Base-by-base conservation (phyloP, 2,329 filamentous ascomycete species). In the Grosmannia penicillata region DNA sequence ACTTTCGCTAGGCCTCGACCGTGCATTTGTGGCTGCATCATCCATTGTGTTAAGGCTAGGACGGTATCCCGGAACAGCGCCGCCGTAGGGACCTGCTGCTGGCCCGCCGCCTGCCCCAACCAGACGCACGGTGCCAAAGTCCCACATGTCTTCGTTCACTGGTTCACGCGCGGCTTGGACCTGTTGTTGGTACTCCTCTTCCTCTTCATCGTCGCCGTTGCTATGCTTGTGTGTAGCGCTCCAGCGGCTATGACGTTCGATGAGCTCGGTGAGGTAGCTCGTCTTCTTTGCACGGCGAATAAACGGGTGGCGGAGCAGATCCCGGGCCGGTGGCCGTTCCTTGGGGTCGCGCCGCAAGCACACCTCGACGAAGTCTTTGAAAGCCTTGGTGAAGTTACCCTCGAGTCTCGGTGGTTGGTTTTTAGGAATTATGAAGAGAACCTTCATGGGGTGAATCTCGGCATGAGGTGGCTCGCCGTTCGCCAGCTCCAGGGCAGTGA, bases 361-460 rank as follows among this genome's bases (percentile, higher is more conserved):
- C 8, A 84, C 62, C 48, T 85, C 80, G 38, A 89, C 70, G 51
- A 89, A 89, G 38, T 89, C 83, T 54, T 87, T 89, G 60, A 89
- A 91, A 0, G 76, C 68, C 49, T 78, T 85, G 47, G 78, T 83
- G 52, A 87, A 91, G 49, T 83, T 80, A 14, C 82, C 83, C 47
- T 85, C 78, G 24, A 96, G 64, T 21, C 75, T 68, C 1, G 89
- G 91, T 1, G 89, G 82, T 1, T 83, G 74, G 52, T 95, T 95
- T 60, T 95, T 96, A 1, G 89, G 89, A 38, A 96, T 96, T 35
- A 96, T 68, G 53, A 96, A 96, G 8, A 96, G 64, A 3, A 96
- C 89, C 56, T 96, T 96, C 89, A 96, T 96, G 23, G 89, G 89
- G 58, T 96, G 89, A 35, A 95, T 95, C 51, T 95, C 87, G 41